These are phyloP conservation scores for Saccharomycopsis phalli DNA, from an alignment of 1,139 yeast genomes.

Conservation along the genomic window DNA sequence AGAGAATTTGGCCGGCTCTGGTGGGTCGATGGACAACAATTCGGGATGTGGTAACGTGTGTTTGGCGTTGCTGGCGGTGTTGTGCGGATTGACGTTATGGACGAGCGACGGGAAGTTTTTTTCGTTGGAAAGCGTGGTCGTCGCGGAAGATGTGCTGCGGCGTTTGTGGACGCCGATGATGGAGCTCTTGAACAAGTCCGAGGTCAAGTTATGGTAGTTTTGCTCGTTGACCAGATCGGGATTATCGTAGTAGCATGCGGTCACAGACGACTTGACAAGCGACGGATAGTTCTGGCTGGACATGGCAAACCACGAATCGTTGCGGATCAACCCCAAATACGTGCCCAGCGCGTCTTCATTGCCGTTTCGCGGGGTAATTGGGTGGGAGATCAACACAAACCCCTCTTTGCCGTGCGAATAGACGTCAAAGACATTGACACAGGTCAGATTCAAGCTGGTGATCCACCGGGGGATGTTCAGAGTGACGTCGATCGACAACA, in stretches of 20 bases:
- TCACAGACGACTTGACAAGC: conserved; percentile 70
- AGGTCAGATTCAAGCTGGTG: conserved; percentile 33
- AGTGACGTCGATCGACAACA: conserved; percentile 56
- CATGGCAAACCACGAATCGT: conserved; percentile 82
- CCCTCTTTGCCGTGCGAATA: conserved; percentile 22
- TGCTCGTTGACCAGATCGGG: not conserved
- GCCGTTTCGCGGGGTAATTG: conserved; percentile 16
- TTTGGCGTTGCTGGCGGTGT: conserved; percentile 2
- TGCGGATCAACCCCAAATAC: conserved; percentile 56
- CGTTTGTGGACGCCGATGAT: conserved; percentile 43
- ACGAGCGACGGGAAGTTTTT: conserved; percentile 8
- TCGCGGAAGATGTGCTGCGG: not conserved
- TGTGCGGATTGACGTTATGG: not conserved
- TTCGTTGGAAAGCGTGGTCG: conserved; percentile 4
- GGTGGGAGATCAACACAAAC: conserved; percentile 19
- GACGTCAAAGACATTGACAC: conserved; percentile 29
- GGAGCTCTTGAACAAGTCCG: conserved; percentile 27
- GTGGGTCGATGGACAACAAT: conserved; percentile 22
- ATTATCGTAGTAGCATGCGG: conserved; percentile 28
- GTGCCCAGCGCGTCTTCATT: conserved; percentile 31
- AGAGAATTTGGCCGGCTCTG: conserved; percentile 10
- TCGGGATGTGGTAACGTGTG: conserved; percentile 5
- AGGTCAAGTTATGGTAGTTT: not conserved
- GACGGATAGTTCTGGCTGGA: conserved; percentile 73
- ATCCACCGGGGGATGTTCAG: conserved; percentile 76